These are phyloP conservation scores for Populus tremula DNA, from an alignment of 345 rosid genomes.

Conservation along the genomic window DNA sequence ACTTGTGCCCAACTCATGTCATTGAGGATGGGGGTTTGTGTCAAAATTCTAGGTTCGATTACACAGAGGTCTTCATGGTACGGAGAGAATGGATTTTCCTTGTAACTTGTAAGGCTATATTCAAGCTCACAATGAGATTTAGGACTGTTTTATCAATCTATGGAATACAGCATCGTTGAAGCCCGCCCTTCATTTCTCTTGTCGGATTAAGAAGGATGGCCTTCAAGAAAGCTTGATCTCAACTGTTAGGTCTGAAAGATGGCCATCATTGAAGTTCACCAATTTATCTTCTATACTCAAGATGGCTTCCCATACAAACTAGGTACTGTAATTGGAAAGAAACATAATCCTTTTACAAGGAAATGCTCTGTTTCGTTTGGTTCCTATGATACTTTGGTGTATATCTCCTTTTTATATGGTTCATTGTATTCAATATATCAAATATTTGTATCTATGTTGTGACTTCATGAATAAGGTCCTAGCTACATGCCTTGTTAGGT, in stretches of 20 bases:
- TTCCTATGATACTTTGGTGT: not conserved
- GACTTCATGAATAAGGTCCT: not conserved
- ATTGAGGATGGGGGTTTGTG: not conserved
- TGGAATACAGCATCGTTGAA: no score
- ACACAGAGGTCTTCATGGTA: not conserved
- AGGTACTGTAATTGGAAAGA: not conserved
- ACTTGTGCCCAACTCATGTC: not conserved
- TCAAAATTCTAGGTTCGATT: not conserved
- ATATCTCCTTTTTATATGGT: not conserved
- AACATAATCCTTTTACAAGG: not conserved
- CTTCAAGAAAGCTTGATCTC: not conserved
- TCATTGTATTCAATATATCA: not conserved
- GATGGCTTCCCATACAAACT: not conserved
- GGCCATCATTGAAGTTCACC: not conserved
- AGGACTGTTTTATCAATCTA: not conserved
- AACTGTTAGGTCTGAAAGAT: not conserved
- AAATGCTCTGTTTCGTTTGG: not conserved
- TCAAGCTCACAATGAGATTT: not conserved
- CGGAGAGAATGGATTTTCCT: not conserved
- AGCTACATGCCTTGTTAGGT: not conserved
- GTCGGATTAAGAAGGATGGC: no score
- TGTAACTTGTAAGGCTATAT: constrained; percentile 1
- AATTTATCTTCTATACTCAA: not conserved
- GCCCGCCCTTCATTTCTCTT: no score
- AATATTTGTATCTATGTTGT: not conserved